Evolutionary conservation across 257 asterid genomes (phyloP), one percentile per base, ranked within the genome.

Genomic region (Fraxinus cuspidata): DNA sequence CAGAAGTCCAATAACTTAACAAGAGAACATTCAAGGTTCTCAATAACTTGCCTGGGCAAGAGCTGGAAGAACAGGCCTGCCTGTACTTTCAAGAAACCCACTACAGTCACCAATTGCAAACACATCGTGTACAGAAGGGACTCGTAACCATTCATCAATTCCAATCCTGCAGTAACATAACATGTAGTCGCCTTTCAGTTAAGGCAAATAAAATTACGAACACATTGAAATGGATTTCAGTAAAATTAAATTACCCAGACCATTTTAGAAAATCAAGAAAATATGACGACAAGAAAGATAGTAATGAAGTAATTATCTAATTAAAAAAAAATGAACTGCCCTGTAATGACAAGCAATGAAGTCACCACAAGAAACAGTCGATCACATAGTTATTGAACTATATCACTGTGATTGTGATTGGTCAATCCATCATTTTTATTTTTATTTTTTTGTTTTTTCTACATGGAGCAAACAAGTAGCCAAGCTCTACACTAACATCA

Each of bases 61-160:
- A 71, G 98, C 99, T 68, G 98, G 99, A 86, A 96, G 99, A 71
- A 96, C 99, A 9, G 94, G 90, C 80, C 77, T 96, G 83, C 97
- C 97, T 4, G 97, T 90, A 81, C 90, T 89, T 84, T 93, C 98
- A 32, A 96, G 98, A 72, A 96, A 96, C 29, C 99, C 99, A 60
- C 97, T 80, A 75, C 98, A 96, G 83, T 96, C 99, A 77, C 99
- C 99, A 64, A 93, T 87, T 37, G 99, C 91, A 86, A 86, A 93
- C 79, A 88, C 97, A 85, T 96, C 98, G 73, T 78, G 85, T 80
- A 84, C 92, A 1, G 96, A 83, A 23, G 99, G 98, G 51, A 92
- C 85, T 35, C 96, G 87, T 65, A 92, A 88, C 98, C 99, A 93
- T 78, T 96, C 99, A 83, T 96, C 97, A 78, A 93, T 89, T 67